Conservation (phyloP, 306 rosid genomes). For the Myrica gale region DNA sequence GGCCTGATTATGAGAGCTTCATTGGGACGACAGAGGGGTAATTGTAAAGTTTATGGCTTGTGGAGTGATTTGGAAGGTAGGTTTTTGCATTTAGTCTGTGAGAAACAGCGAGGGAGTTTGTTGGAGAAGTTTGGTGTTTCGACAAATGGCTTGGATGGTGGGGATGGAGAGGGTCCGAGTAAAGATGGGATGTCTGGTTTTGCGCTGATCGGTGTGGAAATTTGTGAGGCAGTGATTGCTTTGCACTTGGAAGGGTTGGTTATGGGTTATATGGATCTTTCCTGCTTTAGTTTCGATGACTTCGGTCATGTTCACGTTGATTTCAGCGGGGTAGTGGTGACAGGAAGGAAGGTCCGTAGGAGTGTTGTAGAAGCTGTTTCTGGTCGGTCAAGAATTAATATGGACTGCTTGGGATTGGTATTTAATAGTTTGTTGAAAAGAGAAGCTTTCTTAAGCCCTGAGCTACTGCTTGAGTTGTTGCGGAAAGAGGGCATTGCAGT, state of each 20-base stretch:
- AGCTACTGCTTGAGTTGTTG: slow-evolving; percentile 57
- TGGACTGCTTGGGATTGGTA: slow-evolving; percentile 31
- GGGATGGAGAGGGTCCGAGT: slow-evolving; percentile 33
- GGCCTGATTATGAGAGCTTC: slow-evolving; percentile 58
- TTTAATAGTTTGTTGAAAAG: slow-evolving; percentile 31
- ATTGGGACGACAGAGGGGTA: slow-evolving; percentile 37
- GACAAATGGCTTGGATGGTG: slow-evolving; percentile 33
- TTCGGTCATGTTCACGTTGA: slow-evolving; percentile 58
- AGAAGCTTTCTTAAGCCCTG: slow-evolving; percentile 55
- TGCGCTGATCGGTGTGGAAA: slow-evolving; percentile 45
- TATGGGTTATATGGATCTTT: slow-evolving; percentile 55
- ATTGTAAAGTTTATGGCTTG: slow-evolving; percentile 60
- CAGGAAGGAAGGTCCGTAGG: slow-evolving; percentile 47
- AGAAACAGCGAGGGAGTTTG: slow-evolving; percentile 34
- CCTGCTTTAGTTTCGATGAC: slow-evolving; percentile 60
- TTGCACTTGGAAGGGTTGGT: slow-evolving; percentile 59
- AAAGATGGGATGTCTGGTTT: slow-evolving; percentile 41
- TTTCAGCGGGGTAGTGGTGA: slow-evolving; percentile 55
- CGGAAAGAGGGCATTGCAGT: slow-evolving; percentile 32
- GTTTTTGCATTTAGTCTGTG: slow-evolving; percentile 57
- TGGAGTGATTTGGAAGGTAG: slow-evolving; percentile 73
- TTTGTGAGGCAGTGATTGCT: slow-evolving; percentile 61
- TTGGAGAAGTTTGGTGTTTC: slow-evolving; percentile 39
- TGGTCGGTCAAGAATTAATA: slow-evolving; percentile 13
- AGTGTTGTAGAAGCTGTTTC: slow-evolving; percentile 36